Percentiles rank a stretch among this genome's conserved stretches.
Evolutionary conservation across 345 rosid species (phyloP).

Genomic region (Noccaea bulbosa): DNA sequence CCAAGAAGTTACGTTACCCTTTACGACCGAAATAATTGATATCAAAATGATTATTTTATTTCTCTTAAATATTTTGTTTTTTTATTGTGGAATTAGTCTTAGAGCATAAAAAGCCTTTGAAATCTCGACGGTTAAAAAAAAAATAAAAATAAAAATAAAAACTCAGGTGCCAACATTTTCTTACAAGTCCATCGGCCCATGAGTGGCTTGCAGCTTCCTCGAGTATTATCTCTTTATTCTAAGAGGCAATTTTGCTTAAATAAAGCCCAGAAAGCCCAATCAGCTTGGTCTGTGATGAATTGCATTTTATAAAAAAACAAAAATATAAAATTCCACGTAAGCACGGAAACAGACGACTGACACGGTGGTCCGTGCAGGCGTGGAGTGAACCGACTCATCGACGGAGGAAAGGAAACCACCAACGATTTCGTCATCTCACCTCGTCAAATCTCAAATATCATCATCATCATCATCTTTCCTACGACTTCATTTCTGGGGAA

Average conservation of each 20-base stretch:
- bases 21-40: not conserved
- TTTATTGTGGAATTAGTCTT: no score
- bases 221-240: no score
- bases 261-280: constrained; percentile 38
- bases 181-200: no score
- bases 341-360: constrained; percentile 47
- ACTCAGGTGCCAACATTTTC: no score
- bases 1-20: constrained; percentile 30
- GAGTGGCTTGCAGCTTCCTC: no score
- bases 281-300: not conserved
- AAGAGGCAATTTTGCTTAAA: not conserved
- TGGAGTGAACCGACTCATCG: constrained; percentile 39
- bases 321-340: constrained; percentile 46
- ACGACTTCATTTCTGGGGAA: constrained; percentile 19
- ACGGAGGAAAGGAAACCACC: constrained; percentile 45
- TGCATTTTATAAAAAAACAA: not conserved
- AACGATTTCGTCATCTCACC: constrained; percentile 34
- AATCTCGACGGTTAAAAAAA: no score
- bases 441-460: constrained; percentile 32
- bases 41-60: not conserved
- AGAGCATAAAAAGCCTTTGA: no score
- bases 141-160: no score
- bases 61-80: not conserved
- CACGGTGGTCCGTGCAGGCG: constrained; percentile 52
- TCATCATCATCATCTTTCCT: constrained; percentile 33